These are phyloP conservation scores for Dichomitus squalens DNA, from an alignment of 1,284 basidiomycete species.

Conservation along the genomic window DNA sequence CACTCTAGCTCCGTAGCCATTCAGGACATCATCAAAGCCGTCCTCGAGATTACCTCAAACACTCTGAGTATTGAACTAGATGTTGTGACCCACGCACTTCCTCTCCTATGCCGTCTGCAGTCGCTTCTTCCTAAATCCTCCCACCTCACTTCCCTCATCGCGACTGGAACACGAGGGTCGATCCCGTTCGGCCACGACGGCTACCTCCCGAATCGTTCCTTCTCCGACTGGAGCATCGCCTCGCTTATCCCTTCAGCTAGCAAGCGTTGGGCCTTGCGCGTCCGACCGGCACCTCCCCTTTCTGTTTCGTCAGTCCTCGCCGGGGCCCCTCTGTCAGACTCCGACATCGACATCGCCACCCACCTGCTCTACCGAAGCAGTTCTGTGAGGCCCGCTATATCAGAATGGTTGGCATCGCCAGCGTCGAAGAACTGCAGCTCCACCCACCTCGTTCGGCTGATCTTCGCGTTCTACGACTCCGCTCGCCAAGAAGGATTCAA, in stretches of 20 bases:
- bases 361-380: constrained; percentile 44
- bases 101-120: constrained; percentile 26
- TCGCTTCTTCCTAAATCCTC: constrained; percentile 37
- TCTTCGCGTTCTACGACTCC: constrained; percentile 22
- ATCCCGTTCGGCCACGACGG: constrained; percentile 50
- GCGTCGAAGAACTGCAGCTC: constrained; percentile 30
- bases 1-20: constrained; percentile 27
- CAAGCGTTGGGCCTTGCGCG: constrained; percentile 29
- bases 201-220: constrained; percentile 3
- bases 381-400: constrained; percentile 20
- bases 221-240: constrained; percentile 8
- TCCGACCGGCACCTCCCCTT: constrained; percentile 9
- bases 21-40: constrained; percentile 16
- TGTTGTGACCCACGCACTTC: constrained; percentile 19
- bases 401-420: constrained; percentile 35
- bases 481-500: background rate
- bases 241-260: constrained; percentile 15
- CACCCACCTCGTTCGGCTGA: constrained; percentile 19
- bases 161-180: constrained; percentile 39
- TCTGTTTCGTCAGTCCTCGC: constrained; percentile 37
- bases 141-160: constrained; percentile 51
- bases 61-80: constrained; percentile 9
- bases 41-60: constrained; percentile 18
- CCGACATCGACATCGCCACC: constrained; percentile 43
- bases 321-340: constrained; percentile 42